Conservation (phyloP, 768 basidiomycete species). For the Gloeopeniophorella convolvens region DNA sequence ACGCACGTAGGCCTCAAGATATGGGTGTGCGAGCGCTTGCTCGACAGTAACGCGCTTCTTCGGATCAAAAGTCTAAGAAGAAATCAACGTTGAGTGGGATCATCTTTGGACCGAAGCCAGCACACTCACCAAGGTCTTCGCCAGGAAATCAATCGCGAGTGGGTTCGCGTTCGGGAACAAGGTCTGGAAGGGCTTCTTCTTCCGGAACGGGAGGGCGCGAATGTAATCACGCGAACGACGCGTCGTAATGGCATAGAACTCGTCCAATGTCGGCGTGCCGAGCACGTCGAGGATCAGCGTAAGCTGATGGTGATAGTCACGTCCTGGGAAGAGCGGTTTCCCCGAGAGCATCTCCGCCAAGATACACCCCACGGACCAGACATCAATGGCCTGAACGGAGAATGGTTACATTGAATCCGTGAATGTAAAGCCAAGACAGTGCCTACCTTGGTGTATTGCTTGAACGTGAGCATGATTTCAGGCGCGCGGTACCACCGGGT, state of each 20-base stretch:
- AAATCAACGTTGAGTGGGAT: neutral
- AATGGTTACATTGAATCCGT: slow-evolving; percentile 28
- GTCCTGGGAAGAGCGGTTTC: slow-evolving; percentile 93
- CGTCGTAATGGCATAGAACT: slow-evolving; percentile 96
- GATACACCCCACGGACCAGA: slow-evolving; percentile 86
- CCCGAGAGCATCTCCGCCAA: slow-evolving; percentile 97
- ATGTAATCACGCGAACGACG: slow-evolving; percentile 92
- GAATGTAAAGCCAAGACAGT: slow-evolving; percentile 30
- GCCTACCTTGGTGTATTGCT: slow-evolving; percentile 87
- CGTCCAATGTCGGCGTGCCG: slow-evolving; percentile 94
- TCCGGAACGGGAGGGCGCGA: slow-evolving; percentile 89
- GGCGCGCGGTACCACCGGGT: slow-evolving; percentile 99
- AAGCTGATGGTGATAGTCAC: slow-evolving; percentile 95
- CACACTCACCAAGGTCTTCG: slow-evolving; percentile 66
- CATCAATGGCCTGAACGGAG: slow-evolving; percentile 61
- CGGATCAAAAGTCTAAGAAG: slow-evolving; percentile 83
- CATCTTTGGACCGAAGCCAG: neutral
- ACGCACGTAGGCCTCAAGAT: slow-evolving; percentile 86
- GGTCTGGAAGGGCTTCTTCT: slow-evolving; percentile 71
- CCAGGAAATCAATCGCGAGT: slow-evolving; percentile 67
- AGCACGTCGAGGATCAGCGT: slow-evolving; percentile 94
- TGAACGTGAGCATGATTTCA: slow-evolving; percentile 99
- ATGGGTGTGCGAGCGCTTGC: slow-evolving; percentile 90
- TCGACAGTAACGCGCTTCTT: slow-evolving; percentile 95
- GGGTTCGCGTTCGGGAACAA: slow-evolving; percentile 91